Conservation (phyloP, 768 basidiomycete species). For the Tulasnella sp. region DNA sequence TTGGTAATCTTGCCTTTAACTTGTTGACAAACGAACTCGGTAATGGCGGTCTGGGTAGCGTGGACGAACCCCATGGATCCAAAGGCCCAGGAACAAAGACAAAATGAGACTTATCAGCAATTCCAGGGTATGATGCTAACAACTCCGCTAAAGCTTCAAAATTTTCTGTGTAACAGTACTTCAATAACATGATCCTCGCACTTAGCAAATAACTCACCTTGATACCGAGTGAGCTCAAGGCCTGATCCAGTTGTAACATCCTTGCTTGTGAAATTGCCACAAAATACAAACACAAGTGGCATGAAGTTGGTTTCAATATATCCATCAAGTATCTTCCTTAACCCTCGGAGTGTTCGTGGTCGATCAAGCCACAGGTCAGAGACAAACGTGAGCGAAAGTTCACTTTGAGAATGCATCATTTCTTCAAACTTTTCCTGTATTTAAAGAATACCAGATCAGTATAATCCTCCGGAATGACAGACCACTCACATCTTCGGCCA, state of each 20-base stretch:
- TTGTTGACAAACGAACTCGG: slow-evolving; percentile 60
- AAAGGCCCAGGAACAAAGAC: slow-evolving; percentile 90
- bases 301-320: slow-evolving; percentile 78
- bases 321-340: slow-evolving; percentile 79
- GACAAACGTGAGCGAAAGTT: slow-evolving; percentile 80
- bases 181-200: not conserved
- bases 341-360: slow-evolving; percentile 61
- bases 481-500: slow-evolving; percentile 66
- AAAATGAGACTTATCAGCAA: slow-evolving; percentile 73
- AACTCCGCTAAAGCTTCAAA: slow-evolving; percentile 81
- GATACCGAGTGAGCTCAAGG: slow-evolving; percentile 68
- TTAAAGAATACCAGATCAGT: not conserved
- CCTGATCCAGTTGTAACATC: slow-evolving; percentile 68
- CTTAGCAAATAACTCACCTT: slow-evolving; percentile 40
- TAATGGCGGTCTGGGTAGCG: slow-evolving; percentile 69
- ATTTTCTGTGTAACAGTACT: slow-evolving; percentile 42
- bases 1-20: slow-evolving; percentile 59
- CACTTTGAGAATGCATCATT: slow-evolving; percentile 50
- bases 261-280: slow-evolving; percentile 86
- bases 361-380: slow-evolving; percentile 96
- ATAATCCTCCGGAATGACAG: not conserved
- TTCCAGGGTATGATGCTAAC: slow-evolving; percentile 63
- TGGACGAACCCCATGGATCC: slow-evolving; percentile 63
- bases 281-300: slow-evolving; percentile 80
- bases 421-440: slow-evolving; percentile 45